A percentile compares a stretch with the other conserved stretches of the same genome.
phyloP scores from a whole-genome alignment of 208 protist species.

The Sergeia podlipaevii region DNA sequence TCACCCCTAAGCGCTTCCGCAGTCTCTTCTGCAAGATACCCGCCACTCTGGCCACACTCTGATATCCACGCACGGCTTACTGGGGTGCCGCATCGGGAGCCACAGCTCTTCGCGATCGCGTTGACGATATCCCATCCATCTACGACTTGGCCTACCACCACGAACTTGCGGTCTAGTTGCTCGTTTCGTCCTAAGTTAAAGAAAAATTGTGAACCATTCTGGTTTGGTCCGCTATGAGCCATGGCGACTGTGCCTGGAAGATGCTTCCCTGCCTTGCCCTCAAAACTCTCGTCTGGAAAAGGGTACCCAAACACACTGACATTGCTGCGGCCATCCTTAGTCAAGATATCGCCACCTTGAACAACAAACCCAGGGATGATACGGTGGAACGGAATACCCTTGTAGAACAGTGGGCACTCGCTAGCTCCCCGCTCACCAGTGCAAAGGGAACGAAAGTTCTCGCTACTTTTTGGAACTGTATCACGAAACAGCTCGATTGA shows the following conservation, averaged over 20 bases:
- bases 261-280: constrained; percentile 88
- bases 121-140: constrained; percentile 83
- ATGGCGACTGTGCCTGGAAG: constrained; percentile 81
- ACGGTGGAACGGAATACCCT: constrained; percentile 93
- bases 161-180: constrained; percentile 90
- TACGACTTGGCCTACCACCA: constrained; percentile 89
- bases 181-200: constrained; percentile 81
- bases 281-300: constrained; percentile 94
- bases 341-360: constrained; percentile 95
- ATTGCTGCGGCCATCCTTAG: constrained; percentile 91
- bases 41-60: constrained; percentile 86
- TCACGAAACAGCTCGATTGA: constrained; percentile 93
- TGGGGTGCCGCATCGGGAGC: constrained; percentile 79
- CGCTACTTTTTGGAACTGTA: constrained; percentile 86
- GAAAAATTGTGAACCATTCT: constrained; percentile 93
- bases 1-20: constrained; percentile 44
- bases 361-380: constrained; percentile 94
- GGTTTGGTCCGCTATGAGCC: constrained; percentile 82
- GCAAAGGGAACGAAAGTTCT: constrained; percentile 95
- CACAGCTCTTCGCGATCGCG: constrained; percentile 45
- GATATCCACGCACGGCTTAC: constrained; percentile 86
- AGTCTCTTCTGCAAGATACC: constrained; percentile 61
- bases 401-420: constrained; percentile 84
- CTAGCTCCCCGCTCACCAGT: constrained; percentile 84
- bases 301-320: constrained; percentile 92